Base-by-base conservation (phyloP, 1,139 yeast species). In the Hansenula anomala region DNA sequence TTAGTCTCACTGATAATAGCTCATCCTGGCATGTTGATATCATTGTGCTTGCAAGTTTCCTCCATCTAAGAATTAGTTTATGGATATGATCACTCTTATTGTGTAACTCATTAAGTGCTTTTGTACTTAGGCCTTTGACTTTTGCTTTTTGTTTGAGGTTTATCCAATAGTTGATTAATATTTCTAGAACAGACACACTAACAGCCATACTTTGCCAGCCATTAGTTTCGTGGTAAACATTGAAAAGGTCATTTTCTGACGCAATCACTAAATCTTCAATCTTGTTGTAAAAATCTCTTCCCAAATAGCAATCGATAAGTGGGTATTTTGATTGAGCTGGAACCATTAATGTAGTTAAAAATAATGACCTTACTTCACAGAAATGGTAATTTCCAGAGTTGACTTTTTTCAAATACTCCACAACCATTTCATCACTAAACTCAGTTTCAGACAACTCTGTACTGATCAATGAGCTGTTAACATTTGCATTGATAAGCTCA, bases 121-220 rank as follows among this genome's bases (percentile, higher is more conserved):
- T 47, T 56, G 58, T 42, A 36, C 32, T 45, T 61, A 73, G 3
- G 52, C 45, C 41, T 31, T 36, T 36, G 0, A 28, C 26, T 30
- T 42, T 44, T 8, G 36, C 18, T n/a, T 36, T 36, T 11, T 42
- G 43, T 17, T 35, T 39, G n/a, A 37, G 22, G 2, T 24, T 42
- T 36, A 33, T 59, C 61, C 48, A 59, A 34, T 37, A 44, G 52
- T 86, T 86, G 0, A 79, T 68, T 23, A 83, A 55, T 0, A 81
- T 48, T 49, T 86, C 96, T 46, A 68, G 71, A 0, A 82, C 54
- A 0, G 75, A 63, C 16, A 64, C 43, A 2, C 56, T 56, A 3
- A 58, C 30, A 30, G 41, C 46, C 26, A 50, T 28, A 52, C 39
- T 13, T 54, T 44, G n/a, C n/a, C n/a, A n/a, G n/a, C n/a, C 5